phyloP scores from a whole-genome alignment of 306 rosid genomes.

The Crotalaria pallida region DNA sequence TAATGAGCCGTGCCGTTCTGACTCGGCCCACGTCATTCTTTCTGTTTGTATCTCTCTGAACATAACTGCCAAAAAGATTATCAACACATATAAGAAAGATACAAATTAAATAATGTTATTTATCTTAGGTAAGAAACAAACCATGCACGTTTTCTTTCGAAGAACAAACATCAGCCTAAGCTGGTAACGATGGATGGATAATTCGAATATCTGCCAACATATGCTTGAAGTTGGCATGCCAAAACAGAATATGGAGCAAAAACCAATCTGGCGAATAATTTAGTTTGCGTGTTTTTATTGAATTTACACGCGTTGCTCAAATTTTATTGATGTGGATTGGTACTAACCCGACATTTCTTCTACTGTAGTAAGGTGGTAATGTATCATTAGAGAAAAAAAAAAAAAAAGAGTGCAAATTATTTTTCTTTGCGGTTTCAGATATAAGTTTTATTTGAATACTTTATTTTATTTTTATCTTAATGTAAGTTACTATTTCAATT shows the following conservation, averaged over 20 bases:
- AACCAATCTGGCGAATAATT: not conserved
- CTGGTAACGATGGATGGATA: not conserved
- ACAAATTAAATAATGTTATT: not conserved
- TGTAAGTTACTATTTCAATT: too few species aligned
- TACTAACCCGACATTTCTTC: not conserved
- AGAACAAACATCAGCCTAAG: not conserved
- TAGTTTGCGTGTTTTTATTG: conserved; percentile 1
- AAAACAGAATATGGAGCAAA: not conserved
- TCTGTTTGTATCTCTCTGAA: conserved; percentile 9
- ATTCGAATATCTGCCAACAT: conserved; percentile 14
- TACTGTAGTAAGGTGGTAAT: not conserved
- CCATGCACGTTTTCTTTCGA: not conserved
- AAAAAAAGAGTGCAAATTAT: not conserved
- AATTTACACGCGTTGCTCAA: not conserved
- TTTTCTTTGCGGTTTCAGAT: too few species aligned
- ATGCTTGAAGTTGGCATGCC: not conserved
- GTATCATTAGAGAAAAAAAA: not conserved
- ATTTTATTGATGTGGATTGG: not conserved
- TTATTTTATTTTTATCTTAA: too few species aligned
- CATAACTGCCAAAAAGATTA: not conserved
- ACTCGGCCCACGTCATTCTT: not conserved
- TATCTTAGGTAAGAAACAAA: conserved; percentile 1
- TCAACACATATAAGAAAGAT: not conserved
- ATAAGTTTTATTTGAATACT: too few species aligned
- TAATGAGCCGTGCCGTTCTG: not conserved